Evolutionary conservation across 306 rosid genomes (phyloP).

Genomic region (Mimosa pudica): DNA sequence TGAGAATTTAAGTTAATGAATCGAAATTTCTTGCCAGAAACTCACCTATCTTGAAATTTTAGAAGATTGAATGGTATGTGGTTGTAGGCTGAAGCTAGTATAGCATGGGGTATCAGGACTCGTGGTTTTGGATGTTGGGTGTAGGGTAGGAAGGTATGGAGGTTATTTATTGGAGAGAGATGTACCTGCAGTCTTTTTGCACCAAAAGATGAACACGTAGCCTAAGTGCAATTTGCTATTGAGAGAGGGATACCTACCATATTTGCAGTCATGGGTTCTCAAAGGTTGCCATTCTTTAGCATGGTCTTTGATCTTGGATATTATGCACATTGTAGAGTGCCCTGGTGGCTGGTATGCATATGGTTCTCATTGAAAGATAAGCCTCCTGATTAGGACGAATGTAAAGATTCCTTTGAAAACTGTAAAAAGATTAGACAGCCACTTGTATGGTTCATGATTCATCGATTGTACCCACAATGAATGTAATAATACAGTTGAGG

Average conservation of each 20-base stretch:
- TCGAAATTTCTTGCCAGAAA: neutral
- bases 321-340: constrained; percentile 92
- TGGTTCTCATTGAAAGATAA: constrained; percentile 43
- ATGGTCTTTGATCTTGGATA: constrained; percentile 74
- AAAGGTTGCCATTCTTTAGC: constrained; percentile 80
- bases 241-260: constrained; percentile 95
- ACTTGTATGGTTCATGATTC: no score
- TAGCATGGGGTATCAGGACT: constrained; percentile 81
- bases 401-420: no score
- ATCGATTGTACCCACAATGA: no score
- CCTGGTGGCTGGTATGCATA: constrained; percentile 91
- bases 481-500: no score
- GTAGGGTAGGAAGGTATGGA: constrained; percentile 95
- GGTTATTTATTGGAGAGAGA: constrained; percentile 87
- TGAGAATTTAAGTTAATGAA: neutral
- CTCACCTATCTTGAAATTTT: neutral
- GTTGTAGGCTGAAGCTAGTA: constrained; percentile 63
- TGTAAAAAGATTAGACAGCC: no score
- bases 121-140: constrained; percentile 87
- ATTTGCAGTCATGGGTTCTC: constrained; percentile 96
- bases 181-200: constrained; percentile 84
- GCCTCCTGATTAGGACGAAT: no score
- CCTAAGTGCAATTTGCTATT: constrained; percentile 91
- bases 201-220: constrained; percentile 97
- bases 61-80: neutral